Evolutionary conservation across 257 asterid species (phyloP), one percentile per base, ranked within the genome.

Genomic region (Avicennia marina): DNA sequence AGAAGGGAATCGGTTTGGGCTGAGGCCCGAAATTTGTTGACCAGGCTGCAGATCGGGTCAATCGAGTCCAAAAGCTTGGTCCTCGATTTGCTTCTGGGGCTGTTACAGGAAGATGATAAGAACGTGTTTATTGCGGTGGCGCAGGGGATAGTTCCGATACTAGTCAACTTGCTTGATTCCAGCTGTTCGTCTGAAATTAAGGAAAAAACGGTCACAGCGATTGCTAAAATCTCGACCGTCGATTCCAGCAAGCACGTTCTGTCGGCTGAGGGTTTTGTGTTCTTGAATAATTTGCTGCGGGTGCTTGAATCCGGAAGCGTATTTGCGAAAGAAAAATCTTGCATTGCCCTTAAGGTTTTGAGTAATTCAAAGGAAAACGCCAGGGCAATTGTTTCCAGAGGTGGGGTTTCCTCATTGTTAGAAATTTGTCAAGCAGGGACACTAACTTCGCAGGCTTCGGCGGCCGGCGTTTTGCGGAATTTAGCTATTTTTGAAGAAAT

Each of bases 1-100:
- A 69, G 66, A 34, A 69, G 81, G 21, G 94, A 82, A 42, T 74
- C 83, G 7, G 74, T 77, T 46, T 73, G 94, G 56, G 77, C 73
- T 17, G 98, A 88, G 78, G 71, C 88, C 17, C 76, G 88, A 24
- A 75, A 72, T 41, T 55, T 91, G 60, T 68, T 83, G 19, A 85
- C 98, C 61, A 78, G 94, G 34, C 64, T 91, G 18, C 98, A 91
- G 87, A 88, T 91, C 75, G 98, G 98, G 69, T 81, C 96, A 0
- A 58, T 78, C 46, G 93, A 81, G 53, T 81, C 95, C 17, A 91
- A 81, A 60, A 85, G 75, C 86, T 62, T 70, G 1, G 86, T 73
- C 13, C 80, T 91, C 7, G 98, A 91, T 53, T 80, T 70, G 42
- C 80, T 88, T 1, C 78, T 88, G 7, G 80, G 82, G 40, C 76